These are phyloP conservation scores for Pseudopyrenochaeta lycopersici DNA, from an alignment of 2,329 filamentous ascomycete species.

Conservation along the genomic window DNA sequence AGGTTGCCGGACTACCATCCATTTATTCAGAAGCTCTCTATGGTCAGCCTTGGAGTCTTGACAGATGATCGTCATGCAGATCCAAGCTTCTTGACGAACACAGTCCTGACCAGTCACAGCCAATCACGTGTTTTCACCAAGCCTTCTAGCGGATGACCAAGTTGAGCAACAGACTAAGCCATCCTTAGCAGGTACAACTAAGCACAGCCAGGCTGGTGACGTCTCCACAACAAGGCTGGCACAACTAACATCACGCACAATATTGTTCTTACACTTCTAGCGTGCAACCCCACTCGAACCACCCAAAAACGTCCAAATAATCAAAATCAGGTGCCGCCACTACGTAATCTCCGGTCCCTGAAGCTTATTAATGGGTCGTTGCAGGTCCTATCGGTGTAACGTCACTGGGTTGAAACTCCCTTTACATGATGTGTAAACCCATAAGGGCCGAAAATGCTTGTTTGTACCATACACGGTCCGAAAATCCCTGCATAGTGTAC, in stretches of 20 bases:
- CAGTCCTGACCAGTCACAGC: constrained; percentile 12
- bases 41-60: constrained; percentile 4
- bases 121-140: constrained; percentile 30
- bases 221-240: constrained; percentile 23
- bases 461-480: too few species aligned
- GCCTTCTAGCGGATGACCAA: constrained; percentile 23
- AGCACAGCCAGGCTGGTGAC: constrained; percentile 38
- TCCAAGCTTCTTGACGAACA: constrained; percentile 28
- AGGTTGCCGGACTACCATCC: constrained; percentile 1
- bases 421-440: not conserved
- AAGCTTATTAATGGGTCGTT: not conserved
- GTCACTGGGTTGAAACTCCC: too few species aligned
- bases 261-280: too few species aligned
- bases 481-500: not conserved
- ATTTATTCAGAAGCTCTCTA: not conserved
- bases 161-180: constrained; percentile 10
- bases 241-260: not conserved
- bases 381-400: constrained; percentile 10
- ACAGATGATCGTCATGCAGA: constrained; percentile 6
- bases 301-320: too few species aligned
- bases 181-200: constrained; percentile 23
- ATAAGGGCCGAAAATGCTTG: too few species aligned
- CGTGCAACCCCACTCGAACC: too few species aligned
- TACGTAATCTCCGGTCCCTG: not conserved
- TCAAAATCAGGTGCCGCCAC: too few species aligned